Conservation (phyloP, 306 rosid genomes). For the Vicia faba region DNA sequence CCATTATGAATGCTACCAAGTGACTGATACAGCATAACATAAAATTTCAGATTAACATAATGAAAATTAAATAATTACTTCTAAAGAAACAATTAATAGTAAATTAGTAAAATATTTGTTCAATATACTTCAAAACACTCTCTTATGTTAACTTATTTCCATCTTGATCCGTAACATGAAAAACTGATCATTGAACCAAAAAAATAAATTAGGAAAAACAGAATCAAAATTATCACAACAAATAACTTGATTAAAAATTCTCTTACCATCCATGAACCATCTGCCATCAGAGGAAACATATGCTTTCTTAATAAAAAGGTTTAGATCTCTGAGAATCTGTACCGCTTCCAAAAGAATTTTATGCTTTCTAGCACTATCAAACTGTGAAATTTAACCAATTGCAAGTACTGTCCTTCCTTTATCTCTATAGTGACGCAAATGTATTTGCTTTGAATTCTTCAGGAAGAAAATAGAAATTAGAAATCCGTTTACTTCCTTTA, state of each 20-base stretch:
- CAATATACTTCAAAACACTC: slow-evolving; percentile 72
- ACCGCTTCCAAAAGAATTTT: no score
- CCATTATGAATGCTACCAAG: slow-evolving; percentile 68
- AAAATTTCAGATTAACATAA: background rate
- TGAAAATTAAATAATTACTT: background rate
- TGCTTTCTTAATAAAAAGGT: no score
- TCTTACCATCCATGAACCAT: slow-evolving; percentile 97
- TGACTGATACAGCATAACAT: slow-evolving; percentile 50
- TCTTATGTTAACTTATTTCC: slow-evolving; percentile 87
- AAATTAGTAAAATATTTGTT: slow-evolving; percentile 59
- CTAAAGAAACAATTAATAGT: background rate
- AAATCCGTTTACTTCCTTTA: no score
- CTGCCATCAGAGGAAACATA: no score
- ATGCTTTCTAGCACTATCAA: no score
- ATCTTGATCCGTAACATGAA: slow-evolving; percentile 82
- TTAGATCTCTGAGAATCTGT: no score
- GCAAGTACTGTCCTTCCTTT: no score
- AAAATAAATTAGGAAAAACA: no score
- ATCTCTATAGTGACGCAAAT: no score
- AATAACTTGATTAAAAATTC: background rate
- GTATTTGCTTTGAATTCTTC: no score
- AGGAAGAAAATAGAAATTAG: no score
- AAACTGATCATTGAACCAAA: slow-evolving; percentile 4
- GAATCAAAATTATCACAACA: background rate
- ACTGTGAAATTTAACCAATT: no score